These are phyloP conservation scores for Sporothrix inflata DNA, from an alignment of 2,329 filamentous ascomycete genomes.

Conservation along the genomic window DNA sequence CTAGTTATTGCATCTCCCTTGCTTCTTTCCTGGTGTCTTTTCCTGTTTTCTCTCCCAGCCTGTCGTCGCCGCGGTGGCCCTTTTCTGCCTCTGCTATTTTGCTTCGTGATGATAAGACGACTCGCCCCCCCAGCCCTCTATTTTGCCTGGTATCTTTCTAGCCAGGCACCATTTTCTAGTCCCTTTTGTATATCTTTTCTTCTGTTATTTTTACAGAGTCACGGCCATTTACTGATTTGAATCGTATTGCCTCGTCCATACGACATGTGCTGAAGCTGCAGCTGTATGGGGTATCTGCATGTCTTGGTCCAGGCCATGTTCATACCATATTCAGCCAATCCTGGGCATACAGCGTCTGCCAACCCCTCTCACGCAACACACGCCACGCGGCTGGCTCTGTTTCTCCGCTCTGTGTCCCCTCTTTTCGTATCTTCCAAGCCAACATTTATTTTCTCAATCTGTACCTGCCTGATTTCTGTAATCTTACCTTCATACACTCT, in stretches of 20 bases:
- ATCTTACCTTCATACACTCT: not conserved
- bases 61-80: not conserved
- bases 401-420: not conserved
- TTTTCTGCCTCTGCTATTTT: not conserved
- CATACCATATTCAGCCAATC: not conserved
- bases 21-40: not conserved
- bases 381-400: not conserved
- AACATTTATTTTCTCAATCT: not conserved
- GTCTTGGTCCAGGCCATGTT: conserved; percentile 13
- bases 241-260: too few species aligned
- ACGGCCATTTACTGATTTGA: not conserved
- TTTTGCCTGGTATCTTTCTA: not conserved
- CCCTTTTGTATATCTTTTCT: too few species aligned
- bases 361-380: not conserved
- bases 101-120: not conserved
- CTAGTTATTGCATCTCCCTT: conserved; percentile 16
- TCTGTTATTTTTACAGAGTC: not conserved
- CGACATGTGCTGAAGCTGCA: too few species aligned
- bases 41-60: not conserved
- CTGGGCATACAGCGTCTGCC: not conserved
- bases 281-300: conserved; percentile 11
- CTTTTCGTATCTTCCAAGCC: not conserved
- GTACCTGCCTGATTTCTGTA: not conserved
- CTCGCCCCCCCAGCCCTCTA: not conserved
- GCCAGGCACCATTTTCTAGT: too few species aligned